phyloP scores from a whole-genome alignment of 73 alveolate genomes.

The Paramecium pentaurelia region DNA sequence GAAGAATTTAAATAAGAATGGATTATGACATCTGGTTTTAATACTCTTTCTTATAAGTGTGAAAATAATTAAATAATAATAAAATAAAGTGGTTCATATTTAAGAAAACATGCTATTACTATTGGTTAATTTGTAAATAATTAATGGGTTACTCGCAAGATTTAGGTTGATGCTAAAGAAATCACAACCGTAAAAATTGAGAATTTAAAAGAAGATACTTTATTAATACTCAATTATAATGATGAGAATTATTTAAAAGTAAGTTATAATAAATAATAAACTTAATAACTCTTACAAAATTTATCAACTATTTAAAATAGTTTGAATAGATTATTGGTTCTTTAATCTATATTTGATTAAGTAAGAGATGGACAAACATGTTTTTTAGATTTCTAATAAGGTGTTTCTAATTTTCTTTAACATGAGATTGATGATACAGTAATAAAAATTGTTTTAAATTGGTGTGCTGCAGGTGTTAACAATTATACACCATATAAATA shows the following conservation, averaged over 20 bases:
- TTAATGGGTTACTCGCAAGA: not conserved
- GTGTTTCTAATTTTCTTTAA: not conserved
- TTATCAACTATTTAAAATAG: not conserved
- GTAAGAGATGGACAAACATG: conserved; percentile 19
- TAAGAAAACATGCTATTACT: conserved; percentile 45
- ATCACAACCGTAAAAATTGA: not conserved
- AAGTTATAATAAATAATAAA: not conserved
- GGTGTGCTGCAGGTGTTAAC: conserved; percentile 9
- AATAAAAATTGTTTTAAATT: not conserved
- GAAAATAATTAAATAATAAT: not conserved
- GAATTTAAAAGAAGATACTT: not conserved
- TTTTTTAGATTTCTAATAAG: not conserved
- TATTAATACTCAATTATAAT: conserved; percentile 36
- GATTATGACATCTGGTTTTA: conserved; percentile 61
- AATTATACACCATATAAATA: not conserved
- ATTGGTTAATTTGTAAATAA: conserved; percentile 35
- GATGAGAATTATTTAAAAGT: conserved; percentile 51
- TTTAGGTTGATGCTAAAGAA: not conserved
- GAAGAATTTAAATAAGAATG: conserved; percentile 57
- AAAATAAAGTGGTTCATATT: not conserved
- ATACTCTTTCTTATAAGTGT: not conserved
- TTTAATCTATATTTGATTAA: not conserved
- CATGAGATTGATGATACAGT: not conserved
- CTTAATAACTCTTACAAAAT: not conserved
- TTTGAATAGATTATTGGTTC: not conserved